Conservation (phyloP, 768 basidiomycete species). For the Suillus clintonianus region DNA sequence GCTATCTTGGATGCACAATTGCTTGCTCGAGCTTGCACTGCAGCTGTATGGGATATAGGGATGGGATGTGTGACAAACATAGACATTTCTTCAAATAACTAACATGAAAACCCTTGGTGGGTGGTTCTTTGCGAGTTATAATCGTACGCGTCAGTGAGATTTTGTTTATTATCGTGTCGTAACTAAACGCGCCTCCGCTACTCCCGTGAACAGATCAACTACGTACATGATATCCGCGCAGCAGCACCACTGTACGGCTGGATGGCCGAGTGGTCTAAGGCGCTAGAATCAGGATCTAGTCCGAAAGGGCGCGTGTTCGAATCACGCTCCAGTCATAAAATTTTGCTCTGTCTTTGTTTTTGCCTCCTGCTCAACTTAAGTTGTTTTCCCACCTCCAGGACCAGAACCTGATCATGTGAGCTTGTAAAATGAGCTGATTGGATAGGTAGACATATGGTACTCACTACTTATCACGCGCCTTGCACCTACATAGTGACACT, state of each 20-base stretch:
- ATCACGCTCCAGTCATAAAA: slow-evolving; percentile 36
- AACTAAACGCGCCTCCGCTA: not conserved
- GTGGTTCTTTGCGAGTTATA: not conserved
- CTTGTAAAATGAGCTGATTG: no score
- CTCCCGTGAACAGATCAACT: not conserved
- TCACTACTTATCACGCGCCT: not conserved
- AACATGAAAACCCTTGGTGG: not conserved
- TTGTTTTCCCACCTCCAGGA: no score
- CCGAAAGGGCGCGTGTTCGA: slow-evolving; percentile 39
- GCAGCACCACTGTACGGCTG: not conserved
- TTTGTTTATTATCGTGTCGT: not conserved
- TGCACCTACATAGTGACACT: not conserved
- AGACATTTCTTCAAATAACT: not conserved
- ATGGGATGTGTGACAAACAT: not conserved
- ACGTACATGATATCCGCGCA: not conserved
- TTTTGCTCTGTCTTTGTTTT: slow-evolving; percentile 12
- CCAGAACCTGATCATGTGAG: no score
- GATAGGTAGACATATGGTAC: not conserved
- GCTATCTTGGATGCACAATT: not conserved
- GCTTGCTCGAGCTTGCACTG: not conserved
- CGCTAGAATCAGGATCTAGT: slow-evolving; percentile 44
- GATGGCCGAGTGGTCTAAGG: slow-evolving; percentile 53
- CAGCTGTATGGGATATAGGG: not conserved
- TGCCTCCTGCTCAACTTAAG: not conserved
- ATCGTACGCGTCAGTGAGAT: not conserved